Conservation (phyloP, 1,139 yeast genomes). For the Chernovozyma aurita region DNA sequence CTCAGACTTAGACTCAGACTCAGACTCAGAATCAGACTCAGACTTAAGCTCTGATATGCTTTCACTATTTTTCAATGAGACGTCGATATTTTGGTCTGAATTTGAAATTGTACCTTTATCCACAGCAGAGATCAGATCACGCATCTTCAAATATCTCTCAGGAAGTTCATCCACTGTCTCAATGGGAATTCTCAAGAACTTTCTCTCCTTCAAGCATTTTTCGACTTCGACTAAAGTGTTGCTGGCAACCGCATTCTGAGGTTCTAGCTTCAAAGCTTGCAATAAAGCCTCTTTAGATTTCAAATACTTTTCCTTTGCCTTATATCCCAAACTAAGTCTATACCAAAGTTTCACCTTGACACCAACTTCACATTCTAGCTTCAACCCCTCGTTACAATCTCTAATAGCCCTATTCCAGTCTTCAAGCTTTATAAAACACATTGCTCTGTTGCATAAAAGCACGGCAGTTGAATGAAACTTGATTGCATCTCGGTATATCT, state of each 20-base stretch:
- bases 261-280: slow-evolving; percentile 44
- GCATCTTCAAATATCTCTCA: not conserved
- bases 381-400: slow-evolving; percentile 59
- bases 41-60: not conserved
- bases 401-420: slow-evolving; percentile 53
- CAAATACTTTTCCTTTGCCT: slow-evolving; percentile 24
- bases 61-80: not conserved
- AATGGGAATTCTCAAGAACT: slow-evolving; percentile 28
- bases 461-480: slow-evolving; percentile 57
- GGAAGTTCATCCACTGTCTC: slow-evolving; percentile 47
- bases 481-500: slow-evolving; percentile 64
- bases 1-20: not conserved
- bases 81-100: not conserved
- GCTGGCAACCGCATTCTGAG: slow-evolving; percentile 32
- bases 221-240: slow-evolving; percentile 19
- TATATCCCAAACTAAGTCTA: slow-evolving; percentile 50
- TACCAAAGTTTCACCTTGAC: slow-evolving; percentile 47
- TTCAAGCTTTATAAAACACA: slow-evolving; percentile 56
- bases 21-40: not conserved
- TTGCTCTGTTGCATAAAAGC: slow-evolving; percentile 75
- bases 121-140: not conserved
- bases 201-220: not conserved
- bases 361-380: slow-evolving; percentile 23
- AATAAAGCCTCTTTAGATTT: slow-evolving; percentile 34
- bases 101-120: not conserved